Percentiles rank a stretch among this genome's conserved stretches.
These are phyloP conservation scores for Artemisia argyi DNA, from an alignment of 129 eudicot species.

Conservation along the genomic window DNA sequence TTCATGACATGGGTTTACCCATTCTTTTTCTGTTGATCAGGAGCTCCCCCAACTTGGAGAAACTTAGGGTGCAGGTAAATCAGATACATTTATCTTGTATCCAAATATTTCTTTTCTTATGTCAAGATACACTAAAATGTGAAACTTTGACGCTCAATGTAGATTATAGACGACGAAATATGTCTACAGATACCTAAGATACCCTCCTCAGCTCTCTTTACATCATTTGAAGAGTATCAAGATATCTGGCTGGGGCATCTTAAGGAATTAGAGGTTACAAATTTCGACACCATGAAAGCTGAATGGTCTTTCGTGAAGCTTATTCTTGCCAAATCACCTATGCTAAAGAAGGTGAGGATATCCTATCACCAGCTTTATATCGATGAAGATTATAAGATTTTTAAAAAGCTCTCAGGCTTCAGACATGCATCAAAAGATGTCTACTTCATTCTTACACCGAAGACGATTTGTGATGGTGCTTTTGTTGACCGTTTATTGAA, in stretches of 20 bases:
- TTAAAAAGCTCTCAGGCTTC: no score
- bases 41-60: neutral
- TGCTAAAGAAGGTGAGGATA: slow-evolving; percentile 7
- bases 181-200: neutral
- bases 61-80: neutral
- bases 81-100: neutral
- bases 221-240: neutral
- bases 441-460: no score
- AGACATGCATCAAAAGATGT: no score
- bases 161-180: neutral
- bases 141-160: neutral
- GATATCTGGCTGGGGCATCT: slow-evolving; percentile 12
- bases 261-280: slow-evolving; percentile 3
- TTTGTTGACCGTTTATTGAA: no score
- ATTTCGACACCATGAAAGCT: neutral
- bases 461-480: no score
- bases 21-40: neutral
- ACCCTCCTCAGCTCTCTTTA: neutral
- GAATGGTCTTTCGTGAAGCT: slow-evolving; percentile 18
- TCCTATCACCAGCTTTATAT: neutral
- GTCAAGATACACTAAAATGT: neutral
- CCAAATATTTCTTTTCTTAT: neutral
- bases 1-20: neutral
- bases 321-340: slow-evolving; percentile 16
- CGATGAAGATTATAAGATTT: no score